Base-by-base conservation (phyloP, 306 rosid genomes). In the Hippophae gyantsensis region DNA sequence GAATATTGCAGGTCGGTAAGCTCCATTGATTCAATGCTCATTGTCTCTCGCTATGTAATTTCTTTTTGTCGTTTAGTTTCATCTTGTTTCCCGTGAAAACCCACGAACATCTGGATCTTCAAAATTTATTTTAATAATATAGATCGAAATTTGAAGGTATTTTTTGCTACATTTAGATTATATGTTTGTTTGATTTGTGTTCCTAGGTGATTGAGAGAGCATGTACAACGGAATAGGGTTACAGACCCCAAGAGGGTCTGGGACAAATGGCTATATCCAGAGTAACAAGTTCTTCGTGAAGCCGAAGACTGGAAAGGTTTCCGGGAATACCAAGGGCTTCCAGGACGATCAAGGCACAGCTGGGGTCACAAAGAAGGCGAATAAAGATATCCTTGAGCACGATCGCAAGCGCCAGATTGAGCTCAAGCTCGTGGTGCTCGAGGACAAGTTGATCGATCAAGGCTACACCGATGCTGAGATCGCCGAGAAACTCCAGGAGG, bases 221-320 rank as follows among this genome's bases (percentile, higher is more conserved):
- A 93, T 93, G 99, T 93, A 93, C 74, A 93, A 93, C 79, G 97
- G 99, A 60, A 93, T 84, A 56, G 99, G 99, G 56, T 75, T 93
- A 61, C 88, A 84, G 46, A 93, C 97, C 49, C 89, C 99, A 12
- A 78, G 97, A 70, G 99, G 99, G 14, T 93, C 99, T 0, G 99
- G 99, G 7, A 93, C 99, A 7, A 93, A 93, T 70, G 97, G 99
- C 2, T 80, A 93, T 56, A 81, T 88, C 56, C 99, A 93, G 66
- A 64, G 85, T 47, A 93, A 88, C 85, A 93, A 86, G 71, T 93
- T 93, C 74, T 88, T 86, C 62, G 75, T 92, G 26, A 86, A 48
- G 73, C 74, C 89, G 0, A 93, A 72, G 69, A 54, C 74, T 52
- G 82, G 85, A 6, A 93, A 75, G 71, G 81, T 79, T 69, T 52